Evolutionary conservation across 2,329 filamentous ascomycete genomes (phyloP).

Genomic region (Ophiostoma triangulosporum): DNA sequence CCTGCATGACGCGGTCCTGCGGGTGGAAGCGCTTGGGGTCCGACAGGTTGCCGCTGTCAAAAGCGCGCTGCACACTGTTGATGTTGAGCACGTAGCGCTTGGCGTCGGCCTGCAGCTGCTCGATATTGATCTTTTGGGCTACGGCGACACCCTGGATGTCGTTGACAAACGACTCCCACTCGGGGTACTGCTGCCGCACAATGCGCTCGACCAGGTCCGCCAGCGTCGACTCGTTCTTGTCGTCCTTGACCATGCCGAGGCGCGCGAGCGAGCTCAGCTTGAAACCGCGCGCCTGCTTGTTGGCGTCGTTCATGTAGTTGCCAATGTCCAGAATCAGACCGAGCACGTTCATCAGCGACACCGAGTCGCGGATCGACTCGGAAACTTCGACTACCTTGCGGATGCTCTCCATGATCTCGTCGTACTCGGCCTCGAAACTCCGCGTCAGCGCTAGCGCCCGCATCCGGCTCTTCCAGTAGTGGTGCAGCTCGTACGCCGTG

Average conservation of each 20-base stretch:
- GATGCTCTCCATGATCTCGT: constrained; percentile 76
- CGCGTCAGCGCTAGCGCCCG: constrained; percentile 74
- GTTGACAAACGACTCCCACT: constrained; percentile 79
- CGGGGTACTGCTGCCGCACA: constrained; percentile 87
- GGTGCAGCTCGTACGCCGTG: constrained; percentile 86
- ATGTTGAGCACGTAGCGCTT: constrained; percentile 91
- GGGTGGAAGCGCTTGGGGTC: constrained; percentile 97
- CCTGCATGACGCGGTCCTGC: constrained; percentile 82
- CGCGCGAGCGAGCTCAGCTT: constrained; percentile 90
- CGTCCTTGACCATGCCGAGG: constrained; percentile 95
- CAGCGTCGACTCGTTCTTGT: constrained; percentile 95
- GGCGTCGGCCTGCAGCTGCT: constrained; percentile 76
- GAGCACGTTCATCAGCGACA: constrained; percentile 88
- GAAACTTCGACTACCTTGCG: constrained; percentile 76
- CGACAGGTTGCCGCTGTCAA: constrained; percentile 87
- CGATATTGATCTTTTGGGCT: constrained; percentile 85
- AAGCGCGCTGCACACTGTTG: constrained; percentile 79
- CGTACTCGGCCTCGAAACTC: constrained; percentile 78
- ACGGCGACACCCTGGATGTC: constrained; percentile 71
- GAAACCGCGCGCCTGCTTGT: constrained; percentile 96
- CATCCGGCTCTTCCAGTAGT: constrained; percentile 98
- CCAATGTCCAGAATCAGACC: constrained; percentile 94
- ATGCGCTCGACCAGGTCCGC: constrained; percentile 94
- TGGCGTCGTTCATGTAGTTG: constrained; percentile 99
- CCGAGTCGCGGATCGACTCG: constrained; percentile 80